Evolutionary conservation across 352 stramenopile species (phyloP).

Genomic region (Vaucheria bursata): DNA sequence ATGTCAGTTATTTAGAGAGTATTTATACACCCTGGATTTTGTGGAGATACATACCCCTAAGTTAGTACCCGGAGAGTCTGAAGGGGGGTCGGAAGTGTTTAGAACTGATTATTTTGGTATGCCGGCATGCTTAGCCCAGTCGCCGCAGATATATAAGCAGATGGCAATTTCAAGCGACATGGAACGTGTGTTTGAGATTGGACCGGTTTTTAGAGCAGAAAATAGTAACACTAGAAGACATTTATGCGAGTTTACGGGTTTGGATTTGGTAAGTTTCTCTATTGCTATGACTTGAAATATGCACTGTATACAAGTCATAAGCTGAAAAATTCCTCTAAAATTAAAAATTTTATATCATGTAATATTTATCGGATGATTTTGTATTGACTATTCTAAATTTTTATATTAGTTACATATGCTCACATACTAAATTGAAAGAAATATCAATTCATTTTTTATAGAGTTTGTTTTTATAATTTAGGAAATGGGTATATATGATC

Average conservation of each 20-base stretch:
- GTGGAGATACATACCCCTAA: slow-evolving; percentile 98
- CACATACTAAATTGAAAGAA: no score
- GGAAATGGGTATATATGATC: slow-evolving; percentile 98
- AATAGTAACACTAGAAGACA: slow-evolving; percentile 86
- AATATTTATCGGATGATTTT: no score
- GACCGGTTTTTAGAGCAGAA: slow-evolving; percentile 97
- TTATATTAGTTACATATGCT: no score
- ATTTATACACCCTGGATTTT: slow-evolving; percentile 82
- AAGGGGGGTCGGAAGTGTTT: slow-evolving; percentile 96
- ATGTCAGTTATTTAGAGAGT: slow-evolving; percentile 89
- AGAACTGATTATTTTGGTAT: slow-evolving; percentile 96
- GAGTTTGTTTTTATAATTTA: no score
- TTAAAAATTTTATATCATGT: no score
- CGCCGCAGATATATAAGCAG: slow-evolving; percentile 99
- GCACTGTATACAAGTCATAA: no score
- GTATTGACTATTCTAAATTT: no score
- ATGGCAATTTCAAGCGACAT: slow-evolving; percentile 97
- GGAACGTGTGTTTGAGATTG: slow-evolving; percentile 94
- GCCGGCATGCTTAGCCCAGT: slow-evolving; percentile 86
- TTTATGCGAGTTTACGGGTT: slow-evolving; percentile 92
- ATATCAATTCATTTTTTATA: no score
- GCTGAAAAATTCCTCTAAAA: no score
- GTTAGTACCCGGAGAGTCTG: slow-evolving; percentile 72
- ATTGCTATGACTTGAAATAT: no score
- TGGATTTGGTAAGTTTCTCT: slow-evolving; percentile 82